Conservation (phyloP, 2,329 filamentous ascomycete species). For the Neonectria sp. region DNA sequence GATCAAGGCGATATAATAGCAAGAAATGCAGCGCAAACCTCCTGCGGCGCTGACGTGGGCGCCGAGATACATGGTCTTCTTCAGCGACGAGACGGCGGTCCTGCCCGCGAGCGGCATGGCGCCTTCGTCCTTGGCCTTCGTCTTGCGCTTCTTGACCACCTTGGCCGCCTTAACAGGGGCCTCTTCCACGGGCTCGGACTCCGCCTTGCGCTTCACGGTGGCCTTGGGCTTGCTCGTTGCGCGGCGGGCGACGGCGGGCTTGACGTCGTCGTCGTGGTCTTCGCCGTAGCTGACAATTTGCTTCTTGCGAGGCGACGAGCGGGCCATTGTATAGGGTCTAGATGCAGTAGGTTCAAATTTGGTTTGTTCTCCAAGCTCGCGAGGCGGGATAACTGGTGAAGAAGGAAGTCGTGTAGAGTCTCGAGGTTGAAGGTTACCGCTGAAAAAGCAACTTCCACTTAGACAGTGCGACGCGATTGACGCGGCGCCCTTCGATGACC, state of each 20-base stretch:
- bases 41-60: conserved; percentile 94
- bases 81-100: conserved; percentile 74
- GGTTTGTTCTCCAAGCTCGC: not conserved
- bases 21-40: conserved; percentile 66
- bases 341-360: not conserved
- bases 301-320: conserved; percentile 53
- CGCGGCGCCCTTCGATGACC: conserved; percentile 33
- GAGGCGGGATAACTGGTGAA: not conserved
- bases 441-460: conserved; percentile 6
- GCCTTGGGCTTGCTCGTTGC: conserved; percentile 48
- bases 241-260: conserved; percentile 38
- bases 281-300: conserved; percentile 52
- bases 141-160: conserved; percentile 61
- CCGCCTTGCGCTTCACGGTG: conserved; percentile 52
- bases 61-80: conserved; percentile 84
- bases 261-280: conserved; percentile 41
- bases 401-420: conserved; percentile 1
- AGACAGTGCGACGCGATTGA: conserved; percentile 38
- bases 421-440: not conserved
- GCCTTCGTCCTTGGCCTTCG: conserved; percentile 58
- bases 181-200: conserved; percentile 43
- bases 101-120: conserved; percentile 77
- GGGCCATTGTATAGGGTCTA: conserved; percentile 49
- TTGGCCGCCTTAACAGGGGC: conserved; percentile 41
- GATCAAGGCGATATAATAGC: not conserved